phyloP scores from a whole-genome alignment of 2,329 filamentous ascomycete genomes.

The Fusarium vanettenii region DNA sequence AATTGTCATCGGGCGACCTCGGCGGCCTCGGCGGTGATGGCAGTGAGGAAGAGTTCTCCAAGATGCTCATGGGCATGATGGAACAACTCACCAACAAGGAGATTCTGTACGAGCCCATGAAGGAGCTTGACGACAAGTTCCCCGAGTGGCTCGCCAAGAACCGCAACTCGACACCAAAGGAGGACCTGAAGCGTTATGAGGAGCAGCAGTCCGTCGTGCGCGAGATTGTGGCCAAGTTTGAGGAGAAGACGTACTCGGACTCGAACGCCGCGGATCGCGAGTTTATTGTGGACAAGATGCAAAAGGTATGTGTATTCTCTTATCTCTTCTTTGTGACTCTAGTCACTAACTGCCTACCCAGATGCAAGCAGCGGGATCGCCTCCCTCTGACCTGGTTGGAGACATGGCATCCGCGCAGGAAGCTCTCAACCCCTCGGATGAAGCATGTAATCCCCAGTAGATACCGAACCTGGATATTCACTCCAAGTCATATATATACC shows the following conservation, averaged over 20 bases:
- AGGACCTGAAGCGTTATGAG: conserved; percentile 83
- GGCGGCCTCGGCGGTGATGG: conserved; percentile 65
- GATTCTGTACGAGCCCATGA: conserved; percentile 98
- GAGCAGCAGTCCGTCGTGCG: conserved; percentile 82
- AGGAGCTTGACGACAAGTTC: conserved; percentile 93
- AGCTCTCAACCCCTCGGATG: conserved; percentile 69
- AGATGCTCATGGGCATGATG: conserved; percentile 98
- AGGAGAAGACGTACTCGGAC: conserved; percentile 84
- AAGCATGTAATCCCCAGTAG: conserved; percentile 72
- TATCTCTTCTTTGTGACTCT: not conserved
- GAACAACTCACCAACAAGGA: conserved; percentile 98
- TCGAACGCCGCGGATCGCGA: conserved; percentile 84
- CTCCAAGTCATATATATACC: conserved; percentile 44
- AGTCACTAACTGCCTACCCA: conserved; percentile 50
- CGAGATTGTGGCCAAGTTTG: conserved; percentile 91
- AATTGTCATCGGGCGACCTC: conserved; percentile 73
- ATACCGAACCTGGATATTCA: conserved; percentile 37
- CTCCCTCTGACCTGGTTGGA: conserved; percentile 89
- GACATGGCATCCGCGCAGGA: conserved; percentile 89
- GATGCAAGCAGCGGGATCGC: conserved; percentile 97
- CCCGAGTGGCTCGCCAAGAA: conserved; percentile 90
- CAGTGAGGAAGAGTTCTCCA: conserved; percentile 86
- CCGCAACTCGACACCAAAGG: conserved; percentile 69
- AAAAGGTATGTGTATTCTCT: conserved; percentile 74
- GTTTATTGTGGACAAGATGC: conserved; percentile 97